phyloP scores from a whole-genome alignment of 768 basidiomycete species.

The Termitomyces sp. region DNA sequence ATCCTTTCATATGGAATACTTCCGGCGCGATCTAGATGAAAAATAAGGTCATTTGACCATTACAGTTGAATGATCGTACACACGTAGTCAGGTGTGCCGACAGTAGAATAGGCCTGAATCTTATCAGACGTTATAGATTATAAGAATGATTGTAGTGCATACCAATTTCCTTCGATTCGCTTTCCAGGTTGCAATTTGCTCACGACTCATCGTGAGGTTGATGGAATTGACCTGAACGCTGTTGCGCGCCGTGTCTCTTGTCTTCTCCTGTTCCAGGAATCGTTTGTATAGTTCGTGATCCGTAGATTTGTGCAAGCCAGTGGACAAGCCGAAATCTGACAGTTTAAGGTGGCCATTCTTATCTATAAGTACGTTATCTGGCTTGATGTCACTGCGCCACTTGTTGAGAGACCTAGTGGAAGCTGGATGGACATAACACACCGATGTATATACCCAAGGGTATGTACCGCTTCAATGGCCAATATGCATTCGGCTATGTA shows the following conservation, averaged over 20 bases:
- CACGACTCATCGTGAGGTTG: constrained; percentile 94
- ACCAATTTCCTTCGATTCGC: constrained; percentile 95
- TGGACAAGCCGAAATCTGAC: constrained; percentile 97
- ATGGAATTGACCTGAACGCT: constrained; percentile 98
- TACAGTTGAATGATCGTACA: constrained; percentile 32
- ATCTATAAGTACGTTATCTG: constrained; percentile 98
- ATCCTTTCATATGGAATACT: constrained; percentile 95
- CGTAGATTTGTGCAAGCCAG: constrained; percentile 94
- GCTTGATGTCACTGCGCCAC: constrained; percentile 87
- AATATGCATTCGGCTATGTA: constrained; percentile 99
- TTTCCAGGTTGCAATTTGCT: constrained; percentile 98
- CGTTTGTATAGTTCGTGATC: constrained; percentile 94
- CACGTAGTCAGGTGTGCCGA: constrained; percentile 60
- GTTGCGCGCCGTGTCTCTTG: constrained; percentile 71
- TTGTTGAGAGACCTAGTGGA: background rate
- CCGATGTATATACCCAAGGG: constrained; percentile 99
- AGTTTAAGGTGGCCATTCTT: constrained; percentile 95
- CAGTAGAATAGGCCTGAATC: constrained; percentile 87
- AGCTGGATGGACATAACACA: constrained; percentile 30
- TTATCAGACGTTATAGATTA: background rate
- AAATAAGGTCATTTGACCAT: background rate
- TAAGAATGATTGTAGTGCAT: constrained; percentile 18
- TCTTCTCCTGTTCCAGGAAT: constrained; percentile 75
- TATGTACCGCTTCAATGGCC: constrained; percentile 97
- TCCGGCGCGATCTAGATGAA: constrained; percentile 84